Evolutionary conservation across 1,284 basidiomycete genomes (phyloP).

Genomic region (Ceratobasidium sp.): DNA sequence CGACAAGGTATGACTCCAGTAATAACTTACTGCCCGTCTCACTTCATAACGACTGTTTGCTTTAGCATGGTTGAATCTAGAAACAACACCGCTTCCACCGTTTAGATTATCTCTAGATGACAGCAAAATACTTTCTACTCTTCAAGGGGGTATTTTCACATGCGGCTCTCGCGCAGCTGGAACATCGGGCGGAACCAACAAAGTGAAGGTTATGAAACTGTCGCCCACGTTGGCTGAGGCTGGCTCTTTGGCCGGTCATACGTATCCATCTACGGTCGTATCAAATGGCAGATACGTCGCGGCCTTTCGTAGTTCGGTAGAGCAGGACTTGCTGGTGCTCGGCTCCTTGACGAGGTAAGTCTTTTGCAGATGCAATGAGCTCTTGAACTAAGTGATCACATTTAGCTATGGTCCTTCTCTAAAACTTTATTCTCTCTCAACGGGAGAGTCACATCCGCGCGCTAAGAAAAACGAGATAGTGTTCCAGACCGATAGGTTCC

Average conservation of each 20-base stretch:
- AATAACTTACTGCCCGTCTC: neutral
- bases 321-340: slow-evolving; percentile 24
- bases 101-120: slow-evolving; percentile 28
- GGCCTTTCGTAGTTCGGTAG: slow-evolving; percentile 18
- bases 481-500: slow-evolving; percentile 11
- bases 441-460: slow-evolving; percentile 13
- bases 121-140: slow-evolving; percentile 26
- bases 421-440: slow-evolving; percentile 9
- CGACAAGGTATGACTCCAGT: slow-evolving; percentile 22
- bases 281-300: slow-evolving; percentile 23
- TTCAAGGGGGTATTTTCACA: slow-evolving; percentile 34
- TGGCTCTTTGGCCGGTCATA: neutral
- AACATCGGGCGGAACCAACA: slow-evolving; percentile 17
- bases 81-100: slow-evolving; percentile 8
- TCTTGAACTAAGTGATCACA: neutral
- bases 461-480: slow-evolving; percentile 3
- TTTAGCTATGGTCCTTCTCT: slow-evolving; percentile 22
- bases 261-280: neutral
- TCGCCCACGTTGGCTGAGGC: neutral
- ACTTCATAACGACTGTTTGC: neutral
- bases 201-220: slow-evolving; percentile 25
- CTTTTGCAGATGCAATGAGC: neutral
- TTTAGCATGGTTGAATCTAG: slow-evolving; percentile 29
- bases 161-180: slow-evolving; percentile 26
- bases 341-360: slow-evolving; percentile 23